Base-by-base conservation (phyloP, 164 flowering plant species). In the Buxus sempervirens region DNA sequence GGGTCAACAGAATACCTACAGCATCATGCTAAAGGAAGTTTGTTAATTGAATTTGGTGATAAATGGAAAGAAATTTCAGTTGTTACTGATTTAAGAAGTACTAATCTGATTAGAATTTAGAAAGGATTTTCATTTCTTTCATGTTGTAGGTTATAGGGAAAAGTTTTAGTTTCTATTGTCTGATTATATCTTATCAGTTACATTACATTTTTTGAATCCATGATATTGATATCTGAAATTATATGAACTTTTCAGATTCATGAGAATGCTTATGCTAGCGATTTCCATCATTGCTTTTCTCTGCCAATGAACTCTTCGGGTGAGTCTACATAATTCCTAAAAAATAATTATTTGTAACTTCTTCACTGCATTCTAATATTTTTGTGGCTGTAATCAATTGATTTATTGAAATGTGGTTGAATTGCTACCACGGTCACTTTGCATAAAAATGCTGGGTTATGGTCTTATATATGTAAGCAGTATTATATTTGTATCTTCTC, bases 221-320 rank as follows among this genome's bases (percentile, higher is more conserved):
- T 56, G 4, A 28, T 42, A 23, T 56, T 38, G 14, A 24, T 57
- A 26, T 56, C 21, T 57, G 42, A 20, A 54, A 18, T 55, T 15
- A 12, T 21, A 22, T 23, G 16, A 13, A 54, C 12, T 9, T 69
- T 82, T 78, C 93, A 95, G 99, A 88, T 96, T 74, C 99, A 96
- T 78, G 99, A 93, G 81, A 96, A 96, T 85, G 96, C 99, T 62
- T 96, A 91, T 79, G 67, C 79, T 23, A 93, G 96, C 65, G 92
- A 93, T 23, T 90, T 84, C 66, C 99, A 93, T 79, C 99, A 96
- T 77, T 96, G 99, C 80, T 96, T 83, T 79, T 86, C 90, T 65
- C 73, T 87, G 64, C 83, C 86, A 21, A 81, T 91, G 69, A 93
- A 93, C 82, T 76, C 86, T 63, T 87, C 97, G 56, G 95, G 95